These are phyloP conservation scores for Cyclocybe aegerita DNA, from an alignment of 768 basidiomycete genomes.

Conservation along the genomic window DNA sequence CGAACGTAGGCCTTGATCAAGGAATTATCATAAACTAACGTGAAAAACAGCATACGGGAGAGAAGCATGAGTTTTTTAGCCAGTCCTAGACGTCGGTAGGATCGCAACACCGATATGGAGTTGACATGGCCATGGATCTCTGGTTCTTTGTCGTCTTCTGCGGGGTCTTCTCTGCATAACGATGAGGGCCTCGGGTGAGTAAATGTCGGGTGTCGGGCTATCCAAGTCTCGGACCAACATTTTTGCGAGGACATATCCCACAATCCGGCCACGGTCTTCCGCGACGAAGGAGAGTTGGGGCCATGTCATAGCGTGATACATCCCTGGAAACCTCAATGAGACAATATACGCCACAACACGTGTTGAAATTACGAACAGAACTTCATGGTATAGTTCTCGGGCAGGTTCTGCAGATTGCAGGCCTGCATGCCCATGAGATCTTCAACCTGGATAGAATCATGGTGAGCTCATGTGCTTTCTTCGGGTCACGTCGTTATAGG, in stretches of 20 bases:
- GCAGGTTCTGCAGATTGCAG: constrained; percentile 89
- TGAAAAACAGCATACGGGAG: constrained; percentile 62
- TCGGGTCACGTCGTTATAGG: not conserved
- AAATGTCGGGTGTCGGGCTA: not conserved
- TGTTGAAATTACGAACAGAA: constrained; percentile 50
- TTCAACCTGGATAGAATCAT: constrained; percentile 55
- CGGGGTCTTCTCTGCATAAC: constrained; percentile 32
- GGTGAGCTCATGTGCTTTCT: constrained; percentile 9
- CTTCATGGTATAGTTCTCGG: constrained; percentile 87
- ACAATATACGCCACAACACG: not conserved
- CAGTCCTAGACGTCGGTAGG: constrained; percentile 87
- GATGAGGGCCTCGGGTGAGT: not conserved
- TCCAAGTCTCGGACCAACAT: constrained; percentile 56
- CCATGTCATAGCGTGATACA: constrained; percentile 91
- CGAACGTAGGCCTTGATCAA: not conserved
- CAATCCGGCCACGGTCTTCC: constrained; percentile 85
- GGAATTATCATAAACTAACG: not conserved
- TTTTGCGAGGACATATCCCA: constrained; percentile 95
- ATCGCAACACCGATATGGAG: constrained; percentile 91
- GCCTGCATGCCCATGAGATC: constrained; percentile 94
- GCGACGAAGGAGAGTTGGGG: constrained; percentile 92
- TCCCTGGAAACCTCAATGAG: constrained; percentile 46
- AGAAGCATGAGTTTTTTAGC: constrained; percentile 94
- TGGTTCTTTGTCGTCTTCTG: constrained; percentile 54
- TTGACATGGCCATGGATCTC: constrained; percentile 90